These are phyloP conservation scores for Alternaria arbusti DNA, from an alignment of 2,329 filamentous ascomycete species.

Conservation along the genomic window DNA sequence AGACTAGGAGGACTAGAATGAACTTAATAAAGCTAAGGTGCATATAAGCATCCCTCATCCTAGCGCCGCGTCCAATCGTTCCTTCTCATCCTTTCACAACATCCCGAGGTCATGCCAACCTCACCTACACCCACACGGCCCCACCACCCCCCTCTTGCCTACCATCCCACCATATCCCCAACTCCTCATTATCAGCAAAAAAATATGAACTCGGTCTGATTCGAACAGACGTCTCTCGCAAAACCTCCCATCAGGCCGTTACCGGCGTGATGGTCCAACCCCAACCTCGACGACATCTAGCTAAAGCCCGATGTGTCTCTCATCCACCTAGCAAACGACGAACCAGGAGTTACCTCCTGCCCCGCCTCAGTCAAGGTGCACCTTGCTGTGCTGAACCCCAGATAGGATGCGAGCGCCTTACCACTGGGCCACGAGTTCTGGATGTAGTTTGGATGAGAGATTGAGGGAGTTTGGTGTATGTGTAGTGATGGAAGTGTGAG, in stretches of 20 bases:
- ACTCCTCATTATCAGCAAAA: too few species aligned
- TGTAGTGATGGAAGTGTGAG: background rate
- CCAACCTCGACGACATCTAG: too few species aligned
- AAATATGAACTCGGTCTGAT: background rate
- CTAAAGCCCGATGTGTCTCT: too few species aligned
- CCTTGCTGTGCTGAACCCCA: background rate
- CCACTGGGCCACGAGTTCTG: background rate
- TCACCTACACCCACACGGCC: too few species aligned
- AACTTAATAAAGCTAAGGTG: background rate
- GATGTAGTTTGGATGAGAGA: rapidly evolving
- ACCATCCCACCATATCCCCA: too few species aligned
- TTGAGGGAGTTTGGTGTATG: rapidly evolving
- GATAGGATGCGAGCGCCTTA: background rate
- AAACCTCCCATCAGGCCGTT: too few species aligned
- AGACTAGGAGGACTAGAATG: background rate
- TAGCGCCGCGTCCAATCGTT: background rate
- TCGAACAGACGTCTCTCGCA: background rate
- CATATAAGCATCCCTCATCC: background rate
- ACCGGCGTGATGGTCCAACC: too few species aligned
- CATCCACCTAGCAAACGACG: too few species aligned
- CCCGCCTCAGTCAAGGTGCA: background rate
- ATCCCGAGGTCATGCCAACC: too few species aligned
- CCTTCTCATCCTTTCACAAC: too few species aligned
- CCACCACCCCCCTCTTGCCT: too few species aligned
- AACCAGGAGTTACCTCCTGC: too few species aligned